phyloP scores from a whole-genome alignment of 164 flowering plant species.

The Chimonanthus salicifolius region DNA sequence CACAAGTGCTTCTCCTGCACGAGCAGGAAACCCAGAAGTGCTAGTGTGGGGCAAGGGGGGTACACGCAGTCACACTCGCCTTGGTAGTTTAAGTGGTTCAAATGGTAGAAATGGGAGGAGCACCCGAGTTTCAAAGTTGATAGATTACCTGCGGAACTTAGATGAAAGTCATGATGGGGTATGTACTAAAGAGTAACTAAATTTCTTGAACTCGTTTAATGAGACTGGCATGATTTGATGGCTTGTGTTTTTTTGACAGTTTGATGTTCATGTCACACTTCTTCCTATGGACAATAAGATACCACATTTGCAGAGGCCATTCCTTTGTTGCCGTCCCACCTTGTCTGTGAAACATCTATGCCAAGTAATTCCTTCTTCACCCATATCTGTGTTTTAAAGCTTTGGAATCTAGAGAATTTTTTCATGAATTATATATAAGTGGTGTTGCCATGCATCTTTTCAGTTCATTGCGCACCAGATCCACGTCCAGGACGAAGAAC shows the following conservation, averaged over 20 bases:
- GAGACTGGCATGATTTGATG: background rate
- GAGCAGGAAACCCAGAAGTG: slow-evolving; percentile 50
- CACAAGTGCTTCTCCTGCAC: slow-evolving; percentile 46
- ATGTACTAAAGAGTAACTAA: background rate
- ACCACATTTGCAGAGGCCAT: slow-evolving; percentile 57
- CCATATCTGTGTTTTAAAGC: background rate
- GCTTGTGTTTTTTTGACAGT: slow-evolving; percentile 29
- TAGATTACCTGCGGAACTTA: slow-evolving; percentile 45
- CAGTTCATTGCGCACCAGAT: slow-evolving; percentile 55
- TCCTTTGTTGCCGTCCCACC: slow-evolving; percentile 64
- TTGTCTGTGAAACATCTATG: slow-evolving; percentile 48
- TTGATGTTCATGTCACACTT: slow-evolving; percentile 56
- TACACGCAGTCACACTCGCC: slow-evolving; percentile 58
- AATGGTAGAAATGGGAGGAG: slow-evolving; percentile 36
- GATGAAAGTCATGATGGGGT: slow-evolving; percentile 42
- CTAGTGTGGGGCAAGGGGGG: slow-evolving; percentile 93
- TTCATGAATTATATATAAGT: background rate
- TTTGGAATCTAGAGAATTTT: background rate
- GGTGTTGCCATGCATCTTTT: background rate
- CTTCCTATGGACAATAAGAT: slow-evolving; percentile 51
- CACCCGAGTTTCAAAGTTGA: slow-evolving; percentile 49
- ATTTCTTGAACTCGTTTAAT: background rate
- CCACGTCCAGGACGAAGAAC: slow-evolving; percentile 17
- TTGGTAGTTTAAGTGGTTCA: slow-evolving; percentile 44
- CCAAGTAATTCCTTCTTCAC: slow-evolving; percentile 35